Evolutionary conservation across 169 alveolate species (phyloP), one percentile per base, ranked within the genome.

Genomic region (Fabrea salina): DNA sequence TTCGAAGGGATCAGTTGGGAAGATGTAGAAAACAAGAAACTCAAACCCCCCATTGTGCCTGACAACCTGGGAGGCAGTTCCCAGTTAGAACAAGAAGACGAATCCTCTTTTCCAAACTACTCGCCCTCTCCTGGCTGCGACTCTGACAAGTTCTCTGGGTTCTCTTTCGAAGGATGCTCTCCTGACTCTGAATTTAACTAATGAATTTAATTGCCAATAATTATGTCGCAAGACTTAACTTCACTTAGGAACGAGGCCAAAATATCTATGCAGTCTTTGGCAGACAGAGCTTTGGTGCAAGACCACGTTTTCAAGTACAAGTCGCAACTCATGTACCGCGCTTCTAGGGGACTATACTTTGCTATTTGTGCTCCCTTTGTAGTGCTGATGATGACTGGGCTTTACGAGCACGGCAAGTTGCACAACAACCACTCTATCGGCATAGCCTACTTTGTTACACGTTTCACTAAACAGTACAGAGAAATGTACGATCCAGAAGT

Each of bases 41-140:
- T 87, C 32, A 79, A 75, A 40, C 91, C 95, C 2, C 95, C 95
- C 8, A 72, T n/a, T n/a, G n/a, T n/a, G n/a, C n/a, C n/a, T n/a
- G n/a, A n/a, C n/a, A n/a, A n/a, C n/a, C n/a, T n/a, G n/a, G n/a
- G n/a, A n/a, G n/a, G n/a, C n/a, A n/a, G n/a, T n/a, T n/a, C n/a
- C n/a, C n/a, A n/a, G n/a, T n/a, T n/a, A n/a, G n/a, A n/a, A n/a
- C n/a, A n/a, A n/a, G n/a, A n/a, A n/a, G n/a, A n/a, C n/a, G n/a
- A n/a, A n/a, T n/a, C n/a, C n/a, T n/a, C n/a, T n/a, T n/a, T n/a
- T n/a, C n/a, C n/a, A n/a, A n/a, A n/a, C n/a, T n/a, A n/a, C n/a
- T n/a, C n/a, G n/a, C n/a, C n/a, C n/a, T n/a, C n/a, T n/a, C n/a
- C n/a, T n/a, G n/a, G n/a, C n/a, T n/a, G n/a, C n/a, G n/a, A n/a